phyloP scores from a whole-genome alignment of 2,329 filamentous ascomycete genomes.

The Aspergillus ibericus region DNA sequence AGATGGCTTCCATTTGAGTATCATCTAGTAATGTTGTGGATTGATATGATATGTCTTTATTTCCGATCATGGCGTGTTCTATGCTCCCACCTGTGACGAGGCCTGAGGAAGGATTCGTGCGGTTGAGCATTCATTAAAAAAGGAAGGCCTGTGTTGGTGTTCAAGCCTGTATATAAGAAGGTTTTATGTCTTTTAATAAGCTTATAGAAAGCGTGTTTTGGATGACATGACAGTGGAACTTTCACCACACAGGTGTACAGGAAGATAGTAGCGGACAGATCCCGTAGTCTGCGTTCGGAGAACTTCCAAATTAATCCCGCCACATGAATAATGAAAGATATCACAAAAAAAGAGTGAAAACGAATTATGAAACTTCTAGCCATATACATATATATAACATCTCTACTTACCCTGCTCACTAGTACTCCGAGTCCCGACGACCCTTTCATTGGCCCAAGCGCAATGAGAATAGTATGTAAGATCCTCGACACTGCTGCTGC shows the following conservation, averaged over 20 bases:
- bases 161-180: conserved; percentile 23
- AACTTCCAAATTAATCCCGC: background rate
- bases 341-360: background rate
- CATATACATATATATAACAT: too few relatives aligned
- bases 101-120: background rate
- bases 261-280: background rate
- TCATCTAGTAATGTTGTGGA: conserved; percentile 24
- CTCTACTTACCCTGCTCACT: background rate
- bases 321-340: too few relatives aligned
- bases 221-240: background rate
- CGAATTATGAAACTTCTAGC: background rate
- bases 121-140: conserved; percentile 3
- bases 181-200: conserved; percentile 23
- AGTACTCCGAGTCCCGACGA: background rate
- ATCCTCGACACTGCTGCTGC: background rate
- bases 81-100: background rate
- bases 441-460: background rate
- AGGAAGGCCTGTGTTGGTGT: conserved; percentile 4
- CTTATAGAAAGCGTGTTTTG: conserved; percentile 20
- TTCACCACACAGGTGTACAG: too few relatives aligned
- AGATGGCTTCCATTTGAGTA: conserved; percentile 15
- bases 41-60: background rate
- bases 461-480: background rate
- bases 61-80: background rate
- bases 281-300: background rate